Evolutionary conservation across 1,284 basidiomycete genomes (phyloP).

Genomic region (Singerocomus inundabilis): DNA sequence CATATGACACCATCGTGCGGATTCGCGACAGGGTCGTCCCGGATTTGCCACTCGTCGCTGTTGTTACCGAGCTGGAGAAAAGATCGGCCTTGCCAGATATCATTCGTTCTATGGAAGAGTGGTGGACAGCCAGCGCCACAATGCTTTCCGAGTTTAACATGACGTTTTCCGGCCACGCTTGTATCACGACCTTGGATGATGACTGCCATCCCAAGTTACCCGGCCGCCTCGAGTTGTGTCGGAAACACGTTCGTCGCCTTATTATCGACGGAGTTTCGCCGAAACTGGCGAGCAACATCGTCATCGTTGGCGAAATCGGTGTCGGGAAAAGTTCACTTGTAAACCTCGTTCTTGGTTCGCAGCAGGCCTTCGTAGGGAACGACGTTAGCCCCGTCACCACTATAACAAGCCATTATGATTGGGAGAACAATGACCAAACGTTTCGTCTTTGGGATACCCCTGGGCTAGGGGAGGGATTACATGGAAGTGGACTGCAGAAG

Average conservation of each 20-base stretch:
- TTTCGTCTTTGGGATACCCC: constrained; percentile 29
- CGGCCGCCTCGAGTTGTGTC: constrained; percentile 24
- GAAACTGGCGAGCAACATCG: constrained; percentile 26
- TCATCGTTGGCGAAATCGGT: constrained; percentile 29
- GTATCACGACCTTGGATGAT: constrained; percentile 32
- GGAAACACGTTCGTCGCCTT: constrained; percentile 20
- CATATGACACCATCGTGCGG: constrained; percentile 28
- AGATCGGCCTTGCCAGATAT: constrained; percentile 20
- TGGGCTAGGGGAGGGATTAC: constrained; percentile 19
- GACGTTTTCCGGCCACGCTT: constrained; percentile 31
- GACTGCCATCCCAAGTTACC: constrained; percentile 24
- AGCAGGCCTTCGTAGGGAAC: constrained; percentile 20
- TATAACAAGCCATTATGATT: constrained; percentile 15
- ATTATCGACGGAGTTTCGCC: constrained; percentile 24
- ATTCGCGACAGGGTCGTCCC: constrained; percentile 23
- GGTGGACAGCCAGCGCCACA: constrained; percentile 31
- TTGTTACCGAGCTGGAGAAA: constrained; percentile 38
- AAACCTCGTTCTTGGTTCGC: constrained; percentile 26
- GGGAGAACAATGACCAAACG: constrained; percentile 11
- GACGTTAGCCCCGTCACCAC: constrained; percentile 25
- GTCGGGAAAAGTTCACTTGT: constrained; percentile 32
- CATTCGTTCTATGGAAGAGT: constrained; percentile 32
- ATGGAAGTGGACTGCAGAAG: constrained; percentile 15
- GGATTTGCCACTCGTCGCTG: constrained; percentile 24
- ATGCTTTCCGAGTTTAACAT: constrained; percentile 20